A percentile compares a stretch with the other conserved stretches of the same genome.
Evolutionary conservation across 805 yeast genomes (phyloP).

Genomic region (Starmerella etchellsii): DNA sequence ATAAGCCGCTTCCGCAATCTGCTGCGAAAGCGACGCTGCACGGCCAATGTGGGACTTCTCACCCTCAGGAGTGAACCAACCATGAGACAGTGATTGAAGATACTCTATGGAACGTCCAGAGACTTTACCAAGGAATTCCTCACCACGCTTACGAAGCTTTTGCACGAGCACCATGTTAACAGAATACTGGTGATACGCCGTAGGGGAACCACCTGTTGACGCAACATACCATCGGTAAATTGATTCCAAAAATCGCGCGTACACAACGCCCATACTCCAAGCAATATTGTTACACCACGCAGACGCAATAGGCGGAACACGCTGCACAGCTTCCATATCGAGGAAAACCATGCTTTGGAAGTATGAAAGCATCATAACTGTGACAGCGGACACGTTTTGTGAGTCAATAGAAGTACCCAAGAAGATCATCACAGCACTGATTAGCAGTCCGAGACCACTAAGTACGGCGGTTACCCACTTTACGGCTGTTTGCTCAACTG

Average conservation of each 20-base stretch:
- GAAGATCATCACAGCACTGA: conserved; percentile 70
- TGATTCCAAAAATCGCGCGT: conserved; percentile 66
- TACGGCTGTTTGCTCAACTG: conserved; percentile 67
- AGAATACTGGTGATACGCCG: conserved; percentile 44
- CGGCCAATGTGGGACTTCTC: not conserved
- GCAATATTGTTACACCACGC: conserved; percentile 87
- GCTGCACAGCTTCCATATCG: conserved; percentile 70
- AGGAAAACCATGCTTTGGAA: conserved; percentile 81
- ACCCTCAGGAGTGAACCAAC: conserved; percentile 5
- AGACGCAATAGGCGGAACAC: conserved; percentile 82
- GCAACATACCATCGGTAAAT: conserved; percentile 91
- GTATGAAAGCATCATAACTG: conserved; percentile 69
- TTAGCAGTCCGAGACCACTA: conserved; percentile 74
- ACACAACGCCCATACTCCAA: conserved; percentile 89
- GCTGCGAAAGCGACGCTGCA: not conserved
- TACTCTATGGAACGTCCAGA: conserved; percentile 13
- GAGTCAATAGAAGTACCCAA: conserved; percentile 85
- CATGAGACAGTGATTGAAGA: not conserved
- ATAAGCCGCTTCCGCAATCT: too few species aligned
- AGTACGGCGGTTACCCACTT: conserved; percentile 91
- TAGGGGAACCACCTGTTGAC: conserved; percentile 80
- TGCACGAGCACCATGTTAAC: conserved; percentile 65
- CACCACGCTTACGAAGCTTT: conserved; percentile 28
- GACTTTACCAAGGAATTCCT: not conserved
- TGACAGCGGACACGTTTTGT: conserved; percentile 74